phyloP scores from a whole-genome alignment of 768 basidiomycete genomes.

The Astraeus odoratus region DNA sequence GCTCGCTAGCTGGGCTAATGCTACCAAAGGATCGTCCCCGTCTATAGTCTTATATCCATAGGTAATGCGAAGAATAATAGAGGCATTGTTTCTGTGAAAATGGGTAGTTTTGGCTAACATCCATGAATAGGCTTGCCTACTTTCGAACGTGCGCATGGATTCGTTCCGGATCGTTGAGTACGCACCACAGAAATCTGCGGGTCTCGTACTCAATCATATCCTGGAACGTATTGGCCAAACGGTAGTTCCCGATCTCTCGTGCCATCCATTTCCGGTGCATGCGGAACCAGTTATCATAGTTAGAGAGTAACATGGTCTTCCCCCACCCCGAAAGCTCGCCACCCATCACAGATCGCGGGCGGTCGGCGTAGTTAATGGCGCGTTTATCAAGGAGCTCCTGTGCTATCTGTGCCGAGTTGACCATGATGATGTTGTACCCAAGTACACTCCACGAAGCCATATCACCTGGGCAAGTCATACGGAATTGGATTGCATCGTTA shows the following conservation, averaged over 20 bases:
- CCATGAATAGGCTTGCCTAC: slow-evolving; percentile 3
- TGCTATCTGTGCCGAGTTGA: slow-evolving; percentile 36
- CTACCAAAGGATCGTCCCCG: slow-evolving; percentile 31
- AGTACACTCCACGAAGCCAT: slow-evolving; percentile 9
- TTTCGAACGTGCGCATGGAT: slow-evolving; percentile 9
- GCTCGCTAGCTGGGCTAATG: slow-evolving; percentile 21
- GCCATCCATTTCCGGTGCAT: slow-evolving; percentile 14
- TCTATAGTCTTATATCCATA: slow-evolving; percentile 34
- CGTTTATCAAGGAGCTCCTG: slow-evolving; percentile 43
- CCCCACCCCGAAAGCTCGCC: slow-evolving; percentile 17
- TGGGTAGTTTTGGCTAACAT: background rate
- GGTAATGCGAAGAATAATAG: slow-evolving; percentile 28
- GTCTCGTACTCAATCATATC: slow-evolving; percentile 14
- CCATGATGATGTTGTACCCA: slow-evolving; percentile 32
- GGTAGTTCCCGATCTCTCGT: slow-evolving; percentile 9
- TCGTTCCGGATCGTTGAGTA: slow-evolving; percentile 6
- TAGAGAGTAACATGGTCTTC: slow-evolving; percentile 13
- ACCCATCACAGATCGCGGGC: slow-evolving; percentile 14
- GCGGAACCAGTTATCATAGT: slow-evolving; percentile 11
- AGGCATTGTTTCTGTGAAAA: slow-evolving; percentile 4
- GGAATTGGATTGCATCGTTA: background rate
- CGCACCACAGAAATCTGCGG: slow-evolving; percentile 6
- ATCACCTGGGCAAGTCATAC: slow-evolving; percentile 9
- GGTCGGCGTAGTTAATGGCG: slow-evolving; percentile 33
- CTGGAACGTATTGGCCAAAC: slow-evolving; percentile 7